phyloP scores from a whole-genome alignment of 164 flowering plant genomes.

The Magnolia kwangsiensis region DNA sequence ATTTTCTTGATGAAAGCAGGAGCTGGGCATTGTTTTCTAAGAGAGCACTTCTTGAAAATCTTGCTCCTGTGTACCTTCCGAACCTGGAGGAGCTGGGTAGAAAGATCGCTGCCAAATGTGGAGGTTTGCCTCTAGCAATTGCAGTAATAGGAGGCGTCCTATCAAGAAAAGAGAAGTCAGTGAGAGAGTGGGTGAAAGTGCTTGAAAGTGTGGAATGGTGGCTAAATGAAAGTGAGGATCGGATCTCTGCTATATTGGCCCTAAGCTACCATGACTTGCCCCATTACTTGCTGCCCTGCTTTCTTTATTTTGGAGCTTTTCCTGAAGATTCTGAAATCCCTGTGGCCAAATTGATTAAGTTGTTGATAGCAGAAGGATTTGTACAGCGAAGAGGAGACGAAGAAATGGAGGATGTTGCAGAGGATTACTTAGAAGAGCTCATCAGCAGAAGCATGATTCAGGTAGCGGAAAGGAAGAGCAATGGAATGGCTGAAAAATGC shows the following conservation, averaged over 20 bases:
- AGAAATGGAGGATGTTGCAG: conserved; percentile 32
- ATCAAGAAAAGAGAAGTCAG: conserved; percentile 23
- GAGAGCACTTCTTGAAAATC: conserved; percentile 4
- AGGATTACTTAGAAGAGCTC: conserved; percentile 41
- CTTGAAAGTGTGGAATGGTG: conserved; percentile 32
- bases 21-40: background rate
- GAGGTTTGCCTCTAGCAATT: conserved; percentile 50
- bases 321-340: conserved; percentile 44
- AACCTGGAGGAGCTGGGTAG: background rate
- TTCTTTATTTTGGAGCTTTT: conserved; percentile 41
- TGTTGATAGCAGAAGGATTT: conserved; percentile 63
- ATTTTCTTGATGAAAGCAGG: background rate
- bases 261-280: conserved; percentile 51
- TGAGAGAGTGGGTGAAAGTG: conserved; percentile 37
- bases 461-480: conserved; percentile 33
- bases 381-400: conserved; percentile 28
- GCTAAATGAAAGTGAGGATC: conserved; percentile 25
- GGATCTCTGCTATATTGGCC: conserved; percentile 35
- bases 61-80: background rate
- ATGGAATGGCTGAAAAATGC: conserved; percentile 31
- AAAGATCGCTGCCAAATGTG: conserved; percentile 42
- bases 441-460: conserved; percentile 45
- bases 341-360: conserved; percentile 30
- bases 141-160: conserved; percentile 47
- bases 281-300: conserved; percentile 37